These are phyloP conservation scores for Malus orientalis DNA, from an alignment of 306 rosid species.

Conservation along the genomic window DNA sequence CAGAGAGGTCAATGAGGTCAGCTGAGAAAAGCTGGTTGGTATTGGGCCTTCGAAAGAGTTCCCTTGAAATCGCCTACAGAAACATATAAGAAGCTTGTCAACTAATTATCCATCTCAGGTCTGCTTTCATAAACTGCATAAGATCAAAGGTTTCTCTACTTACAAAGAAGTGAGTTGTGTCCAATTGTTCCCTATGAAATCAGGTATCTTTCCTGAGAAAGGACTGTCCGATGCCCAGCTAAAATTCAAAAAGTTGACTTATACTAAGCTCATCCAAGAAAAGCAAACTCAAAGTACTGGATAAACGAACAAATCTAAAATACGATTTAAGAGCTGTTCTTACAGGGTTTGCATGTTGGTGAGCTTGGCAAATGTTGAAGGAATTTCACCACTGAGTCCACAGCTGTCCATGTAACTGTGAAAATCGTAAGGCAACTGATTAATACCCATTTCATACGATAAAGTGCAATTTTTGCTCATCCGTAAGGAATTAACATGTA, in stretches of 20 bases:
- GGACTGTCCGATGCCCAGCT: slow-evolving; percentile 13
- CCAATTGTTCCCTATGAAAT: slow-evolving; percentile 24
- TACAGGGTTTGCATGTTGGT: slow-evolving; percentile 3
- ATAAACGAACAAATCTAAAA: background rate
- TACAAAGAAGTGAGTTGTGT: slow-evolving; percentile 9
- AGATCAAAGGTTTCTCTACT: background rate
- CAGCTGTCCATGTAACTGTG: slow-evolving; percentile 4
- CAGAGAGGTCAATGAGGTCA: slow-evolving; percentile 7
- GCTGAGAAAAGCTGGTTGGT: slow-evolving; percentile 20
- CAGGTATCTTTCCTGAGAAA: slow-evolving; percentile 20
- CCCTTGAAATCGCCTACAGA: slow-evolving; percentile 18
- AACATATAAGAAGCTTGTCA: background rate
- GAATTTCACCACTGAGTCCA: slow-evolving; percentile 23
- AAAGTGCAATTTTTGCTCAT: background rate
- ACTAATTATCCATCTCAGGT: background rate
- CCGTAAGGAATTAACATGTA: background rate
- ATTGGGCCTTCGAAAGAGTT: slow-evolving; percentile 30
- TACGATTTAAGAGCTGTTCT: background rate
- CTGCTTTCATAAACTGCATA: background rate
- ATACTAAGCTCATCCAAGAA: background rate
- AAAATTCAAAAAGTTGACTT: background rate
- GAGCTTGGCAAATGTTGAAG: slow-evolving; percentile 17
- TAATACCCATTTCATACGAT: background rate
- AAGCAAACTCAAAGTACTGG: background rate
- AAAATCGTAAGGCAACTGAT: background rate